A percentile compares a stretch with the other conserved stretches of the same genome.
Evolutionary conservation across 768 basidiomycete species (phyloP).

Genomic region (Collybiopsis luxurians): DNA sequence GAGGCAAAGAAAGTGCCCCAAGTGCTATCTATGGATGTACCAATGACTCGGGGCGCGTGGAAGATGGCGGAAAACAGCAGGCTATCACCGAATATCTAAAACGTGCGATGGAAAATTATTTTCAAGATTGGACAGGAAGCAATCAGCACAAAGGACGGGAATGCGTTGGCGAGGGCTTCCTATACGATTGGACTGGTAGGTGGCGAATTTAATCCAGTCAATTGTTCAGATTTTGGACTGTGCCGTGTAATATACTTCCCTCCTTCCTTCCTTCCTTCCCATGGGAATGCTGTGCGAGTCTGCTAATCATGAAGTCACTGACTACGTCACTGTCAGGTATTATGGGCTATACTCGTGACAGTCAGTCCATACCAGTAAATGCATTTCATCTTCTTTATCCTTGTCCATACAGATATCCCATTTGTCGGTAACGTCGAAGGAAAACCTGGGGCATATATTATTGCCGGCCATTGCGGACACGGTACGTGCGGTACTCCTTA

Average conservation of each 20-base stretch:
- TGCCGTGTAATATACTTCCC: too few relatives aligned
- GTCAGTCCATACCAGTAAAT: not conserved
- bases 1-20: conserved; percentile 11
- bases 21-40: not conserved
- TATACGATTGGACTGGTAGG: conserved; percentile 20
- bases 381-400: not conserved
- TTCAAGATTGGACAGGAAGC: conserved; percentile 19
- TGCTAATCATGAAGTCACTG: not conserved
- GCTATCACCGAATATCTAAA: conserved; percentile 21
- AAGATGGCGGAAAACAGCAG: conserved; percentile 16
- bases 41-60: conserved; percentile 11
- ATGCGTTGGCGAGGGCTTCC: conserved; percentile 13
- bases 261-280: too few relatives aligned
- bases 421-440: conserved; percentile 18
- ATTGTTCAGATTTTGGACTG: too few relatives aligned
- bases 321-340: not conserved
- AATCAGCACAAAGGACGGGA: not conserved
- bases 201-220: too few relatives aligned
- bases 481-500: conserved; percentile 15
- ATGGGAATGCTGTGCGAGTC: too few relatives aligned
- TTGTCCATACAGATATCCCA: conserved; percentile 8
- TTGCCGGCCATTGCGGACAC: conserved; percentile 20
- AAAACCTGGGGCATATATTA: conserved; percentile 17
- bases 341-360: conserved; percentile 7
- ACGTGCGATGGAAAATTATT: conserved; percentile 14